Evolutionary conservation across 345 rosid genomes (phyloP).

Genomic region (Camelina sativa): DNA sequence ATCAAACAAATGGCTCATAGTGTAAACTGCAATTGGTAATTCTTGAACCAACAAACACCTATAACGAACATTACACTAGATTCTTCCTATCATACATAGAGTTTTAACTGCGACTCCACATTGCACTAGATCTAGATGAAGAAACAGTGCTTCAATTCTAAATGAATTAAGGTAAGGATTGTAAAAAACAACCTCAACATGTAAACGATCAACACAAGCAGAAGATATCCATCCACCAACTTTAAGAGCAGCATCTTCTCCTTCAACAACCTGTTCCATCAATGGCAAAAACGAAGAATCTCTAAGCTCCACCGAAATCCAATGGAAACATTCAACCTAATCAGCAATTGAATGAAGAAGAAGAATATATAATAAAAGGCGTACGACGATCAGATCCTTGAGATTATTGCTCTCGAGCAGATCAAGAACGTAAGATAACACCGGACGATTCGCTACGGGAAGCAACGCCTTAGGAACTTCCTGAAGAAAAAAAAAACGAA

Average conservation of each 20-base stretch:
- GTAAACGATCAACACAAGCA: slow-evolving; percentile 85
- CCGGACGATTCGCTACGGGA: slow-evolving; percentile 93
- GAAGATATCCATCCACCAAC: slow-evolving; percentile 92
- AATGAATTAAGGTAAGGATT: neutral
- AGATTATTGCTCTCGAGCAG: slow-evolving; percentile 78
- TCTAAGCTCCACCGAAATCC: neutral
- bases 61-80: neutral
- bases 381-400: slow-evolving; percentile 88
- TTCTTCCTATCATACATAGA: slow-evolving; percentile 3
- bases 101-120: neutral
- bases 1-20: slow-evolving; percentile 19
- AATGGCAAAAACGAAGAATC: slow-evolving; percentile 13
- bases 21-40: slow-evolving; percentile 2
- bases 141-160: neutral
- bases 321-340: slow-evolving; percentile 6
- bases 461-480: slow-evolving; percentile 92
- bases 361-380: slow-evolving; percentile 20
- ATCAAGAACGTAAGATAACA: slow-evolving; percentile 81
- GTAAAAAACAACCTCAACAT: slow-evolving; percentile 66
- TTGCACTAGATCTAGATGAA: too few relatives aligned
- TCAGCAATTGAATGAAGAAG: slow-evolving; percentile 3
- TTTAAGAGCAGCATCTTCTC: slow-evolving; percentile 75
- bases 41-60: neutral
- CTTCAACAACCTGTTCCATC: slow-evolving; percentile 86
- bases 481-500: slow-evolving; percentile 44